Percentiles rank a stretch among this genome's conserved stretches.
These are phyloP conservation scores for Lasiosphaeria ovina DNA, from an alignment of 495 filamentous ascomycete genomes.

Conservation along the genomic window DNA sequence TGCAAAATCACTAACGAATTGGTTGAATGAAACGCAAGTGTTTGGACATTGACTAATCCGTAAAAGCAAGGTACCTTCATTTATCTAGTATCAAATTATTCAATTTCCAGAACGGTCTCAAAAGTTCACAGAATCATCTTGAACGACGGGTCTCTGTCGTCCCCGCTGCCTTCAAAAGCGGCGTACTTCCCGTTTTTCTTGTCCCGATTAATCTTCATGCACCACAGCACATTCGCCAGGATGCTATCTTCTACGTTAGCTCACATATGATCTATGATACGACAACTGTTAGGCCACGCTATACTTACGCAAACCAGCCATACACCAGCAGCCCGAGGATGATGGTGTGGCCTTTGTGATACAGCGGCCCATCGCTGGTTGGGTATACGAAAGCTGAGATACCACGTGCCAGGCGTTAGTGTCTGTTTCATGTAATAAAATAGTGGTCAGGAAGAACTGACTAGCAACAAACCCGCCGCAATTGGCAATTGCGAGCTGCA, in stretches of 20 bases:
- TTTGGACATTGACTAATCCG: too few relatives aligned
- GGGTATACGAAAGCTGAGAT: slow-evolving; percentile 61
- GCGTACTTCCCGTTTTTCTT: slow-evolving; percentile 63
- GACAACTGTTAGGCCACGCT: slow-evolving; percentile 35
- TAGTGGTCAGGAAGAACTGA: slow-evolving; percentile 10
- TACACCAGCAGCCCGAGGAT: slow-evolving; percentile 56
- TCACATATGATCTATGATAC: background rate
- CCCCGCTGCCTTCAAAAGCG: slow-evolving; percentile 54
- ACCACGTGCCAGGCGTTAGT: slow-evolving; percentile 3
- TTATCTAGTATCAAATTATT: too few relatives aligned
- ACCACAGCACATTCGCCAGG: slow-evolving; percentile 62
- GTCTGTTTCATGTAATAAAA: background rate
- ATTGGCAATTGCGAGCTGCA: slow-evolving; percentile 51
- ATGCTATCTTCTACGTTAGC: slow-evolving; percentile 46
- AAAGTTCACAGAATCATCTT: slow-evolving; percentile 53
- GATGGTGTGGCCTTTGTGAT: slow-evolving; percentile 57
- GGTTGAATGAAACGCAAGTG: too few relatives aligned
- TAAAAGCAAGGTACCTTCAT: too few relatives aligned
- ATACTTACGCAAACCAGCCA: slow-evolving; percentile 56
- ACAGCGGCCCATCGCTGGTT: slow-evolving; percentile 44
- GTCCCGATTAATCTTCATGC: slow-evolving; percentile 63
- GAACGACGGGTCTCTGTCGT: slow-evolving; percentile 67
- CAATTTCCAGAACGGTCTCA: too few relatives aligned
- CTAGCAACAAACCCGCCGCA: slow-evolving; percentile 48
- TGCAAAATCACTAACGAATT: too few relatives aligned